These are phyloP conservation scores for Rosa rugosa DNA, from an alignment of 306 rosid species.

Conservation along the genomic window DNA sequence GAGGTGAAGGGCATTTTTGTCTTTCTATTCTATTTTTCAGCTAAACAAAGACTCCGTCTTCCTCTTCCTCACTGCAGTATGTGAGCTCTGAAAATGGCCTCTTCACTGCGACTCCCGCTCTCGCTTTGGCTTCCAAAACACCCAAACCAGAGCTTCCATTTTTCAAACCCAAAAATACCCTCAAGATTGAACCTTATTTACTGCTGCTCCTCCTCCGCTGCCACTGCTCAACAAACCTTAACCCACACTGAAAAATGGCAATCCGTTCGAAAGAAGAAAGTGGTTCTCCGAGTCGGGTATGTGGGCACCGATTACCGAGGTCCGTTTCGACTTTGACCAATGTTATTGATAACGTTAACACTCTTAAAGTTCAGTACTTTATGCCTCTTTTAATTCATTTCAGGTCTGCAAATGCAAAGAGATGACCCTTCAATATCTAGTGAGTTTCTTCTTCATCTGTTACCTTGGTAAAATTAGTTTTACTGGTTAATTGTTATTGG, in stretches of 20 bases:
- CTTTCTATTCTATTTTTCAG: not conserved
- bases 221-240: conserved; percentile 6
- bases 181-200: conserved; percentile 21
- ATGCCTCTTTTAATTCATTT: not conserved
- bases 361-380: not conserved
- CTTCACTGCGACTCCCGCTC: conserved; percentile 45
- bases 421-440: conserved; percentile 61
- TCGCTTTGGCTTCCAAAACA: conserved; percentile 32
- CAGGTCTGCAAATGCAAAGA: conserved; percentile 83
- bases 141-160: not conserved
- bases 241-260: conserved; percentile 46
- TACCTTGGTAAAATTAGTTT: not conserved
- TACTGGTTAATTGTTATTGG: not conserved
- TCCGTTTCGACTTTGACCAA: conserved; percentile 19
- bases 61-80: not conserved
- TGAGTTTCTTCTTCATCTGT: conserved; percentile 29
- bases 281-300: conserved; percentile 80
- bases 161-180: conserved; percentile 22
- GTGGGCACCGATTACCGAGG: conserved; percentile 89
- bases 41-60: not conserved
- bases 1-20: not conserved
- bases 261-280: conserved; percentile 71
- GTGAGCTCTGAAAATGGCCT: conserved; percentile 36
- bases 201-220: conserved; percentile 19
- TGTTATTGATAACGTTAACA: not conserved